These are phyloP conservation scores for Penstemon eatonii DNA, from an alignment of 257 asterid species.

Conservation along the genomic window DNA sequence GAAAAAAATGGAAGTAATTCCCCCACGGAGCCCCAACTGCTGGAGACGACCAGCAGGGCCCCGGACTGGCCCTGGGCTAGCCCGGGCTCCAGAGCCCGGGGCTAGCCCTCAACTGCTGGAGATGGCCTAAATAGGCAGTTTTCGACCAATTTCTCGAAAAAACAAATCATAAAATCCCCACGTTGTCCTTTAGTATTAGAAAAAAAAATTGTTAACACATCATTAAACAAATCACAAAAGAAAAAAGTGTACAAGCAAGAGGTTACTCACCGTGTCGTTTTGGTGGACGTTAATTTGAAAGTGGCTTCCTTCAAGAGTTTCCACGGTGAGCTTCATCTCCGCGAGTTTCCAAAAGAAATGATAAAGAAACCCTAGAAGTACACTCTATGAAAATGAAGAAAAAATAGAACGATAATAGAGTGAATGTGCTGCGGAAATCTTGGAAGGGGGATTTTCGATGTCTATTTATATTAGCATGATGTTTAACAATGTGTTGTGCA, in stretches of 20 bases:
- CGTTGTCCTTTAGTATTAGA: background rate
- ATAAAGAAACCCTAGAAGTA: constrained; percentile 6
- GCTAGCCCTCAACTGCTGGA: too few relatives aligned
- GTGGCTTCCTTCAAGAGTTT: constrained; percentile 92
- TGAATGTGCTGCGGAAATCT: background rate
- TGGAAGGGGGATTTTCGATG: background rate
- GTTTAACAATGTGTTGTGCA: background rate
- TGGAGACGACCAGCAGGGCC: too few relatives aligned
- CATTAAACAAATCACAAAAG: background rate
- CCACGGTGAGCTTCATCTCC: constrained; percentile 90
- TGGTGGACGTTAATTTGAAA: constrained; percentile 80
- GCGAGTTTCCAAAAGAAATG: constrained; percentile 16
- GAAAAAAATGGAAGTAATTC: too few relatives aligned
- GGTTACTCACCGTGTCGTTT: constrained; percentile 64
- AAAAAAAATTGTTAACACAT: background rate
- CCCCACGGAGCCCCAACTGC: too few relatives aligned
- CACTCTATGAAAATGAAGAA: background rate
- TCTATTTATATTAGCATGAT: background rate
- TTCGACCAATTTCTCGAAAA: background rate
- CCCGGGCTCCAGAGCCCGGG: too few relatives aligned
- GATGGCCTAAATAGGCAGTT: background rate
- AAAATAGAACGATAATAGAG: too few relatives aligned
- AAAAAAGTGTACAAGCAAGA: background rate
- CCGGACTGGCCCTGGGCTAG: too few relatives aligned
- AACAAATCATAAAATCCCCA: background rate